Evolutionary conservation across 2,329 filamentous ascomycete species (phyloP).

Genomic region (Hypoxylon sp.): DNA sequence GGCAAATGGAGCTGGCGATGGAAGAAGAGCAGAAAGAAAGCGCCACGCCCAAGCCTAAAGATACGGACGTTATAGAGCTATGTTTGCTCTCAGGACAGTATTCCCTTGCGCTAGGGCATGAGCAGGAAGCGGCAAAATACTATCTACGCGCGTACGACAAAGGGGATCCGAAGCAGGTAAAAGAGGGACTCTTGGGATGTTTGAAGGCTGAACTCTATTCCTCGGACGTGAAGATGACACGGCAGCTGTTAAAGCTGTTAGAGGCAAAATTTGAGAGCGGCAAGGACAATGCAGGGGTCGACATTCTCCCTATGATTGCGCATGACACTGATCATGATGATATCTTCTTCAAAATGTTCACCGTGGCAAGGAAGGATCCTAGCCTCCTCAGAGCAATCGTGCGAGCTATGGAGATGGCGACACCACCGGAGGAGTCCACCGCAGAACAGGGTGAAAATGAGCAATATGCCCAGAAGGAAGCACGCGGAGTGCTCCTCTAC

Average conservation of each 20-base stretch:
- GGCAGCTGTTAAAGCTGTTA: constrained; percentile 13
- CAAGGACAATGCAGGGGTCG: constrained; percentile 12
- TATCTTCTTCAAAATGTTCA: constrained; percentile 31
- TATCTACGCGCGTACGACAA: constrained; percentile 6
- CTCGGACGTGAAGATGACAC: background rate
- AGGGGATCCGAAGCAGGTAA: constrained; percentile 5
- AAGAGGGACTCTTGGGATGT: constrained; percentile 11
- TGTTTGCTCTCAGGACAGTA: constrained; percentile 26
- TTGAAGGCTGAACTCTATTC: constrained; percentile 16
- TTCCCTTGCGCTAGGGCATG: background rate
- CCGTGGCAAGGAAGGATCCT: constrained; percentile 16
- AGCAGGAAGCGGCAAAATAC: constrained; percentile 9
- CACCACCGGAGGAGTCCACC: background rate
- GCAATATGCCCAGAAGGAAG: constrained; percentile 25
- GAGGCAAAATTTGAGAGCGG: constrained; percentile 5
- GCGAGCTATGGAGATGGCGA: constrained; percentile 26
- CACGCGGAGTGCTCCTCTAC: constrained; percentile 33
- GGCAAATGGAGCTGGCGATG: constrained; percentile 20
- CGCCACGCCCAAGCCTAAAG: constrained; percentile 23
- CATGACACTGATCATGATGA: constrained; percentile 19
- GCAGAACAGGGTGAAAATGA: constrained; percentile 1
- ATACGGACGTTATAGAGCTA: constrained; percentile 24
- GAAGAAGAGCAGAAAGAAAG: constrained; percentile 9
- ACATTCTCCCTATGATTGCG: constrained; percentile 29
- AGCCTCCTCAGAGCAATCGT: constrained; percentile 29